Conservation (phyloP, 2,329 filamentous ascomycete species). For the Aurifilum marmelostoma region DNA sequence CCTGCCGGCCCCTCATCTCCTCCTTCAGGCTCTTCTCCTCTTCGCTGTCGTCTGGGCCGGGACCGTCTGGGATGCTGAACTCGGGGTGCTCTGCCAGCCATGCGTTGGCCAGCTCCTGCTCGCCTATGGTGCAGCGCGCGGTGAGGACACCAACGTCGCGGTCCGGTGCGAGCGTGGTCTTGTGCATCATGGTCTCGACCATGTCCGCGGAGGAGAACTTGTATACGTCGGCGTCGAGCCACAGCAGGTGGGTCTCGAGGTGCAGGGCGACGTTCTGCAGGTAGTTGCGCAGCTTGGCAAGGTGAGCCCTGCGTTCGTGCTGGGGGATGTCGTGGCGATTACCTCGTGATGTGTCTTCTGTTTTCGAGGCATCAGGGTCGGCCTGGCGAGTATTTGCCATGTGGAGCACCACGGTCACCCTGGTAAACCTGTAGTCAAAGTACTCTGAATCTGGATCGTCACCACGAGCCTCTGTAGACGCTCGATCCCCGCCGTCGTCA, state of each 20-base stretch:
- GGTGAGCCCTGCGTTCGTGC: conserved; percentile 3
- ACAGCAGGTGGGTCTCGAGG: conserved; percentile 8
- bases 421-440: not conserved
- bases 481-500: not conserved
- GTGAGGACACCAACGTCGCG: conserved; percentile 7
- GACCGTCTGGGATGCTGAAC: not conserved
- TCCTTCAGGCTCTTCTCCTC: not conserved
- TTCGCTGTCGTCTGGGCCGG: not conserved
- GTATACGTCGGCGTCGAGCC: conserved; percentile 10
- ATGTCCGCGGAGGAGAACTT: conserved; percentile 2
- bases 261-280: conserved; percentile 3
- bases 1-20: not conserved
- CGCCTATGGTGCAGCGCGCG: conserved; percentile 8
- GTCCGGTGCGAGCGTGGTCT: not conserved
- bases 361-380: not conserved
- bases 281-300: conserved; percentile 12
- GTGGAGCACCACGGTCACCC: not conserved
- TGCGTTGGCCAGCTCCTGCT: not conserved
- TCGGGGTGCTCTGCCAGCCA: conserved; percentile 7
- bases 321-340: not conserved
- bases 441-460: not conserved
- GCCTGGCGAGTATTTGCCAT: not conserved
- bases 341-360: not conserved
- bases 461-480: not conserved
- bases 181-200: conserved; percentile 14